Evolutionary conservation across 1,284 basidiomycete genomes (phyloP), one percentile per base, ranked within the genome.

Genomic region (Peniophora sp.): DNA sequence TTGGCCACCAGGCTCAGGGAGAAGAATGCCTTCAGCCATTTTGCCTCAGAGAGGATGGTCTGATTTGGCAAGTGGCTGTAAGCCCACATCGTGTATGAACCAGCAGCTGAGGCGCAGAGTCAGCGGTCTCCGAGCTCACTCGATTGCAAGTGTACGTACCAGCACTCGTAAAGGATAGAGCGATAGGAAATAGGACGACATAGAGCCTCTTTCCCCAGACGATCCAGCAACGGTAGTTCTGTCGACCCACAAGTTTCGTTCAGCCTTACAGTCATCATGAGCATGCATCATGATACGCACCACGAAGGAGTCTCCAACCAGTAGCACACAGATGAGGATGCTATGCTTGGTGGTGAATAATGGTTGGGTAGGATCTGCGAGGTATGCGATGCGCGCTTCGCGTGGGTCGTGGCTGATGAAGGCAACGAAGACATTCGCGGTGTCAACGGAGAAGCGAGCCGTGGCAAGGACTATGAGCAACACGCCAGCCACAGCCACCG

Each of bases 191-290:
- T 5, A 54, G 3, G 8, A 57, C 47, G 23, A 60, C 24, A 42
- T 50, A 55, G 22, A 52, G 12, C n/a, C 44, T 53, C n/a, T 49
- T 54, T 9, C 54, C 55, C 57, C 58, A 60, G 1, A 58, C 54
- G 22, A 60, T 50, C 53, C 52, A 60, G 36, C 55, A 55, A 3
- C 58, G 54, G 43, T 58, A 60, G 17, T 43, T 55, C 58, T 59
- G 20, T 32, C 12, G 5, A 32, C 6, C 27, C 27, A 32, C n/a
- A n/a, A n/a, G n/a, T n/a, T n/a, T n/a, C n/a, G n/a, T n/a, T n/a
- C n/a, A n/a, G n/a, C n/a, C n/a, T n/a, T n/a, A n/a, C 2, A 24
- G 14, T 2, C 3, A 17, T 50, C 8, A 37, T 23, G 23, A 18
- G 5, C n/a, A 24, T 41, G 14, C 3, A 17, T 15, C 2, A 27